Conservation (phyloP, 192 early-diverging fungal genomes). For the Entrophospora sp. region DNA sequence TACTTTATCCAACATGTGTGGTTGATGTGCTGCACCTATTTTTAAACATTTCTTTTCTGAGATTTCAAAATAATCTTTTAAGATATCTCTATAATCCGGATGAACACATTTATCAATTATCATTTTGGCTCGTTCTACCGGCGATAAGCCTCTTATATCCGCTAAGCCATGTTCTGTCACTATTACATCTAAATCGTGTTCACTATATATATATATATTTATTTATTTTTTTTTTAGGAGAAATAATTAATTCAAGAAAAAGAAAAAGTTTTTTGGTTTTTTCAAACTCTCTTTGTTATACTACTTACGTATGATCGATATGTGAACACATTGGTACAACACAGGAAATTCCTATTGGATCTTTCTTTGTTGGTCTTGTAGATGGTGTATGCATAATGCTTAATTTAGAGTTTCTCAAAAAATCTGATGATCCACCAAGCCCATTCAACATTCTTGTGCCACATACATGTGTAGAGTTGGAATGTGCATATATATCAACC, state of each 20-base stretch:
- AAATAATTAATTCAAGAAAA: not conserved
- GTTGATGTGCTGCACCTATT: constrained; percentile 31
- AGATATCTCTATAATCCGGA: constrained; percentile 29
- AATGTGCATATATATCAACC: constrained; percentile 38
- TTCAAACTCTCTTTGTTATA: no score
- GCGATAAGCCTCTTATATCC: constrained; percentile 32
- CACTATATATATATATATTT: constrained; percentile 1
- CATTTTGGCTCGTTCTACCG: constrained; percentile 31
- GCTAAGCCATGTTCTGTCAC: constrained; percentile 38
- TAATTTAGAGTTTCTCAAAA: constrained; percentile 31
- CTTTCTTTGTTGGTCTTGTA: constrained; percentile 28
- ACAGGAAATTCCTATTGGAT: constrained; percentile 26
- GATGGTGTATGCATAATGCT: constrained; percentile 38
- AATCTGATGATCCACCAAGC: constrained; percentile 32
- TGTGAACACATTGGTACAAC: constrained; percentile 34
- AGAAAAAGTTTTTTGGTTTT: no score
- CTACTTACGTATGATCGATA: constrained; percentile 29
- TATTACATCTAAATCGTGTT: constrained; percentile 35
- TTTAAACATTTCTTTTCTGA: constrained; percentile 30
- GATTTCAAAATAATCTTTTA: constrained; percentile 33
- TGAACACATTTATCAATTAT: constrained; percentile 39
- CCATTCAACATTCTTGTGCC: constrained; percentile 38
- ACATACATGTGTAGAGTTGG: constrained; percentile 31
- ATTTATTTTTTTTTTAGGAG: not conserved
- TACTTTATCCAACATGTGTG: constrained; percentile 35